Conservation (phyloP, 2,329 filamentous ascomycete species). For the Teratosphaeria gauchensis region DNA sequence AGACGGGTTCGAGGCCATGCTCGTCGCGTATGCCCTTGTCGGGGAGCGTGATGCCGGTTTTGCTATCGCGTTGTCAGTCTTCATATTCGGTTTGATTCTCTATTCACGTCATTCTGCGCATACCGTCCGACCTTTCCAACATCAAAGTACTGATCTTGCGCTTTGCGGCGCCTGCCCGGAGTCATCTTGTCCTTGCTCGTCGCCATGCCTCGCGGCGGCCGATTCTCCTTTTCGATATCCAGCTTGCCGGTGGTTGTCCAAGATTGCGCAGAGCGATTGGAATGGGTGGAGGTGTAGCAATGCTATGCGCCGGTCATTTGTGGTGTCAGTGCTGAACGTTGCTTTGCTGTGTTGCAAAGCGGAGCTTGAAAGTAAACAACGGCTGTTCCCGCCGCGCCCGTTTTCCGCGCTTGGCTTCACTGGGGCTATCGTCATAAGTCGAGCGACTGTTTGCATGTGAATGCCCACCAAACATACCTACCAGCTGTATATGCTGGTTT, state of each 20-base stretch:
- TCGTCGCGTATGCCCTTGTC: slow-evolving; percentile 78
- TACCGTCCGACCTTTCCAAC: slow-evolving; percentile 27
- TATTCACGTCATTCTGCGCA: slow-evolving; percentile 1
- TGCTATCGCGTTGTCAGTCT: slow-evolving; percentile 44
- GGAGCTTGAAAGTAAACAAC: background rate
- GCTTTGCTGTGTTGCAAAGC: background rate
- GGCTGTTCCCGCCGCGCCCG: background rate
- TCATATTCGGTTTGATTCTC: background rate
- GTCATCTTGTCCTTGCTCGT: slow-evolving; percentile 7
- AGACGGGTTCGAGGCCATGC: slow-evolving; percentile 81
- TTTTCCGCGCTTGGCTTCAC: background rate
- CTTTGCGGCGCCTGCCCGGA: slow-evolving; percentile 17
- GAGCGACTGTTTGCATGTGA: background rate
- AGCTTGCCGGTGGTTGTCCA: slow-evolving; percentile 8
- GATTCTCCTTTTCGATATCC: slow-evolving; percentile 21
- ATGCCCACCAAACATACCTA: background rate
- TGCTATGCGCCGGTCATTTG: background rate
- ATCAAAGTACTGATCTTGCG: slow-evolving; percentile 26
- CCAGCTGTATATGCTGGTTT: background rate
- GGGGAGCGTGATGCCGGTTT: slow-evolving; percentile 75
- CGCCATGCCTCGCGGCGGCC: slow-evolving; percentile 20
- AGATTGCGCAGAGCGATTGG: background rate
- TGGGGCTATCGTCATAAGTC: background rate
- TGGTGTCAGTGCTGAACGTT: background rate
- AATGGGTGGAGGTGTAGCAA: background rate